Conservation (phyloP, 1,139 yeast species). For the Hyphopichia burtonii region DNA sequence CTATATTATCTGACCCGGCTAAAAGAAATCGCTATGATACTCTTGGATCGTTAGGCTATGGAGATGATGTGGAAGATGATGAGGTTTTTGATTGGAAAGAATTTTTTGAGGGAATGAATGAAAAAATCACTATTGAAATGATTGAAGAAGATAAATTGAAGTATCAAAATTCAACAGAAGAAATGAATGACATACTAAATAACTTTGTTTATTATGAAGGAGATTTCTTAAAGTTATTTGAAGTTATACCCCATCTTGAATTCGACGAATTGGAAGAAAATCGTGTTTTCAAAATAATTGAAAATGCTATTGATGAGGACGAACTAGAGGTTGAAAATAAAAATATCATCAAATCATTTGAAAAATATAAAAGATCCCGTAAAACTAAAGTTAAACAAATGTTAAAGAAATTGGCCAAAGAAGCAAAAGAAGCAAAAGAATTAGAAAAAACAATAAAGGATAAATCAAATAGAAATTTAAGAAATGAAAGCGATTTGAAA, state of each 20-base stretch:
- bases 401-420: conserved; percentile 49
- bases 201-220: conserved; percentile 65
- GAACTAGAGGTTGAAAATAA: conserved; percentile 26
- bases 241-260: conserved; percentile 74
- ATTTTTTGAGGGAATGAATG: conserved; percentile 56
- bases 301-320: conserved; percentile 36
- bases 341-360: conserved; percentile 43
- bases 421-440: conserved; percentile 69
- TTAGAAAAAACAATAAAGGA: conserved; percentile 50
- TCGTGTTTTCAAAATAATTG: conserved; percentile 56
- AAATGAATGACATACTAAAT: conserved; percentile 59
- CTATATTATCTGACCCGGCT: conserved; percentile 59
- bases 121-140: conserved; percentile 69
- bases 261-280: conserved; percentile 58
- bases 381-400: conserved; percentile 45
- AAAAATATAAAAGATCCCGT: conserved; percentile 50
- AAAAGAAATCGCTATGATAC: conserved; percentile 60
- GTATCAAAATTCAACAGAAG: conserved; percentile 71
- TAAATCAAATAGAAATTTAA: conserved; percentile 23
- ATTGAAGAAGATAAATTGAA: conserved; percentile 66
- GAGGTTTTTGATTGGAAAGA: conserved; percentile 60
- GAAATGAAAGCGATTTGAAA: conserved; percentile 45
- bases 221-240: conserved; percentile 67
- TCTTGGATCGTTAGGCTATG: conserved; percentile 64
- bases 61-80: conserved; percentile 27